Evolutionary conservation across 768 basidiomycete species (phyloP).

Genomic region (Coprinopsis marcescibilis): DNA sequence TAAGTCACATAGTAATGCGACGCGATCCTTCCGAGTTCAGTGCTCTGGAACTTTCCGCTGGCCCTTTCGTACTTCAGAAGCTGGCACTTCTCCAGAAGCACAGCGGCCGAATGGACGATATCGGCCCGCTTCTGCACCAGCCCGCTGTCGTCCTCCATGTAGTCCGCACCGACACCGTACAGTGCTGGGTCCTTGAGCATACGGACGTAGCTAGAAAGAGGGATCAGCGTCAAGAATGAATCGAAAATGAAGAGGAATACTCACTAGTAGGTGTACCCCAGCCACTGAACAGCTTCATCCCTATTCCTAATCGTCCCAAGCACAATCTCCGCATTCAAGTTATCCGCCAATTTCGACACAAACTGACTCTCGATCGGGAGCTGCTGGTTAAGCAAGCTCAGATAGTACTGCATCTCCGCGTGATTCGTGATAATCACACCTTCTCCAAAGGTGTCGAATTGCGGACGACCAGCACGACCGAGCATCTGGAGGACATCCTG

Average conservation of each 20-base stretch:
- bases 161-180: constrained; percentile 86
- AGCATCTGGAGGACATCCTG: constrained; percentile 99
- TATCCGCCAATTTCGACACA: constrained; percentile 87
- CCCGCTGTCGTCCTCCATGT: constrained; percentile 57
- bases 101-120: constrained; percentile 90
- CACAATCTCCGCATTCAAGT: constrained; percentile 92
- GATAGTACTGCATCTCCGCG: constrained; percentile 93
- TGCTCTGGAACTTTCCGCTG: constrained; percentile 84
- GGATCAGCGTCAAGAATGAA: constrained; percentile 5
- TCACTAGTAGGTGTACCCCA: constrained; percentile 90
- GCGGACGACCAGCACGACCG: constrained; percentile 93
- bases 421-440: constrained; percentile 99
- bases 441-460: constrained; percentile 95
- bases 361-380: constrained; percentile 97
- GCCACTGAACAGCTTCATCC: constrained; percentile 96
- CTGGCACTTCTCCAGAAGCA: constrained; percentile 88
- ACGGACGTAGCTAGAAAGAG: constrained; percentile 70
- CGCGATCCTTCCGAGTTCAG: constrained; percentile 90
- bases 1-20: constrained; percentile 95
- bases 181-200: constrained; percentile 87
- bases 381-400: constrained; percentile 93
- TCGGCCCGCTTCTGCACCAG: constrained; percentile 50
- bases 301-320: constrained; percentile 91
- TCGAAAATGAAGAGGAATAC: constrained; percentile 23
- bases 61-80: constrained; percentile 91